phyloP scores from a whole-genome alignment of 2,329 filamentous ascomycete species.

The Macroventuria anomochaeta region DNA sequence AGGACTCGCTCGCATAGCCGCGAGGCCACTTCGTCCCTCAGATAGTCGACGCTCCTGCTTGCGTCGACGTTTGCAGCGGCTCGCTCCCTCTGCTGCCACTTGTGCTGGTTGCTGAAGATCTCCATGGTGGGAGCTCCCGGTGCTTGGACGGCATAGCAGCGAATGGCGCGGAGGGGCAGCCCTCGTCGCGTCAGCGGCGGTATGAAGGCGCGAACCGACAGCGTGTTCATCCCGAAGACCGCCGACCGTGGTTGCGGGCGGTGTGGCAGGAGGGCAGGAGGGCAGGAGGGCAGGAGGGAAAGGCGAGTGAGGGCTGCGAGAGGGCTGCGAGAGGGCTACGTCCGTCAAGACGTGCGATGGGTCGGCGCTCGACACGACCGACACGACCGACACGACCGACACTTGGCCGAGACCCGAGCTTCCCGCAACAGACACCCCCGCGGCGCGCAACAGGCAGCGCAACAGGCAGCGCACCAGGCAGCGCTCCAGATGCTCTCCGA shows the following conservation, averaged over 20 bases:
- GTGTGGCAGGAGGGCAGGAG: neutral
- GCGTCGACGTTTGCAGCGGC: constrained; percentile 72
- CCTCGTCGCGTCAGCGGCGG: constrained; percentile 40
- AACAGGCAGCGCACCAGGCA: no score
- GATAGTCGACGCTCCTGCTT: constrained; percentile 85
- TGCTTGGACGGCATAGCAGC: constrained; percentile 78
- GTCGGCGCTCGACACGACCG: no score
- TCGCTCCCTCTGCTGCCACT: constrained; percentile 91
- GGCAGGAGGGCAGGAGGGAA: no score
- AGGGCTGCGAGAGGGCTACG: no score
- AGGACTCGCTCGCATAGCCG: constrained; percentile 85
- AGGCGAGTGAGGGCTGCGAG: neutral
- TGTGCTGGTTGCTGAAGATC: constrained; percentile 87
- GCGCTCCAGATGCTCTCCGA: no score
- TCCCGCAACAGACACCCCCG: constrained; percentile 18
- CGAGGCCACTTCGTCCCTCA: constrained; percentile 88
- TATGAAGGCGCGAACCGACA: constrained; percentile 46
- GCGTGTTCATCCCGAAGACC: constrained; percentile 36
- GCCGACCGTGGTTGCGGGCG: neutral
- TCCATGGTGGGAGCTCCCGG: constrained; percentile 80
- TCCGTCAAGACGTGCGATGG: constrained; percentile 15
- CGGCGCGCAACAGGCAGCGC: constrained; percentile 3
- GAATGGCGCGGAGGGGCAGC: constrained; percentile 31
- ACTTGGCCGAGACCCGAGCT: constrained; percentile 11
- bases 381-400: neutral